Evolutionary conservation across 2,329 filamentous ascomycete species (phyloP), one percentile per base, ranked within the genome.

Genomic region (Coniella vitis): DNA sequence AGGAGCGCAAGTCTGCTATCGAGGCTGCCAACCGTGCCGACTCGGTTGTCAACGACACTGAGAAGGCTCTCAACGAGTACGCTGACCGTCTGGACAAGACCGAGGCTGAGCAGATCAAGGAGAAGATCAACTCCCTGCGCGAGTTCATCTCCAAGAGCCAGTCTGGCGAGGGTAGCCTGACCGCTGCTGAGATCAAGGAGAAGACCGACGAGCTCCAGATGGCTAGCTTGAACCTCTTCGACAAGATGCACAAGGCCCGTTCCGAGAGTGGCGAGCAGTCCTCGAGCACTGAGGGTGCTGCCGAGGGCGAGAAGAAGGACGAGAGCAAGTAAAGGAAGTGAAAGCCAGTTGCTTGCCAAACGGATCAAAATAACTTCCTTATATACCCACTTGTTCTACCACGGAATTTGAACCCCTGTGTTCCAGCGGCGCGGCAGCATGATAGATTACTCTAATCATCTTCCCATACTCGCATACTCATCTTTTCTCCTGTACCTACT

Each of bases 191-290:
- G 73, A 85, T 98, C 72, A 97, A 97, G 87, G 83, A 88, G 76
- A 96, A 96, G 88, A 94, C 88, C 63, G 93, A 97, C 59, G 91
- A 96, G 73, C 87, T 98, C 66, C 93, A 97, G 77, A 87, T 86
- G 69, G 88, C 91, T 60, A 91, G 86, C 72, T 78, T 98, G 73
- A 95, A 87, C 74, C 84, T 97, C 64, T 97, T 98, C 71, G 93
- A 97, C 78, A 96, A 97, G 86, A 95, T 98, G 88, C 91, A 98
- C 87, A 94, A 95, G 80, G 89, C 91, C 60, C 85, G 88, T 61
- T 69, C 73, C 60, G 86, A 90, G 75, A 76, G 75, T 60, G 69
- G 74, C 63, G 70, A 75, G 65, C 70, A 78, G 63, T 57, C 65
- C 61, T 70, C 61, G 59, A 69, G 62, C 67, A 60, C 72, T 61